Evolutionary conservation across 2,329 filamentous ascomycete genomes (phyloP).

Genomic region (Dryadomyces sulphureus): DNA sequence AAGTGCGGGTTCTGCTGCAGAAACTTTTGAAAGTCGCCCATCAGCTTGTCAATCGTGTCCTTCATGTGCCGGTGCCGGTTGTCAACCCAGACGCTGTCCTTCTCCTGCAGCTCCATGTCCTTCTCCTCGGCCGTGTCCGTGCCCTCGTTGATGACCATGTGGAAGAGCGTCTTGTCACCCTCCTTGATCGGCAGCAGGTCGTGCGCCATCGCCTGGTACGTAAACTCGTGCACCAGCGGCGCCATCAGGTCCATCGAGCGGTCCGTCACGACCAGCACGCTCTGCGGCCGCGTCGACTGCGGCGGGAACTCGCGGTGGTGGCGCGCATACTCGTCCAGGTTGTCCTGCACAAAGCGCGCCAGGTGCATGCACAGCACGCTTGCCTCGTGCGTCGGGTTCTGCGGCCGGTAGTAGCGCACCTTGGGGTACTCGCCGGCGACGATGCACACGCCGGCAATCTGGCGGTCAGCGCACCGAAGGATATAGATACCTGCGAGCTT

Average conservation of each 20-base stretch:
- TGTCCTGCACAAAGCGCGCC: slow-evolving; percentile 79
- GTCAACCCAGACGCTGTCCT: slow-evolving; percentile 89
- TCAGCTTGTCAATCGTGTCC: slow-evolving; percentile 86
- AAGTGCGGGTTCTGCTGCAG: slow-evolving; percentile 86
- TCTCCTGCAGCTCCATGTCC: slow-evolving; percentile 81
- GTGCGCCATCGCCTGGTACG: slow-evolving; percentile 96
- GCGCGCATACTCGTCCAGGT: slow-evolving; percentile 78
- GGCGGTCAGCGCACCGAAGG: too few species aligned
- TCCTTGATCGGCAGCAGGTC: slow-evolving; percentile 83
- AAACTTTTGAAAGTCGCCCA: slow-evolving; percentile 85
- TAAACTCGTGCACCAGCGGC: slow-evolving; percentile 87
- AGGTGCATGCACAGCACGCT: slow-evolving; percentile 76
- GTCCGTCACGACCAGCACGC: slow-evolving; percentile 75
- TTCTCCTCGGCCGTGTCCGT: slow-evolving; percentile 58
- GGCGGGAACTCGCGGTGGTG: slow-evolving; percentile 77
- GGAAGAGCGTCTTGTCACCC: slow-evolving; percentile 75
- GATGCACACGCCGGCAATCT: slow-evolving; percentile 80
- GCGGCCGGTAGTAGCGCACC: slow-evolving; percentile 79
- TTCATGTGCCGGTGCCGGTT: slow-evolving; percentile 96
- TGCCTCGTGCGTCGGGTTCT: slow-evolving; percentile 66
- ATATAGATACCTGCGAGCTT: background rate
- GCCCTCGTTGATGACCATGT: slow-evolving; percentile 64
- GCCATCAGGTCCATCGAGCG: slow-evolving; percentile 84
- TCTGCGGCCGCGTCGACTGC: slow-evolving; percentile 60
- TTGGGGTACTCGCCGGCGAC: slow-evolving; percentile 87